Conservation (phyloP, 345 rosid species). For the Rhodomyrtus tomentosa region DNA sequence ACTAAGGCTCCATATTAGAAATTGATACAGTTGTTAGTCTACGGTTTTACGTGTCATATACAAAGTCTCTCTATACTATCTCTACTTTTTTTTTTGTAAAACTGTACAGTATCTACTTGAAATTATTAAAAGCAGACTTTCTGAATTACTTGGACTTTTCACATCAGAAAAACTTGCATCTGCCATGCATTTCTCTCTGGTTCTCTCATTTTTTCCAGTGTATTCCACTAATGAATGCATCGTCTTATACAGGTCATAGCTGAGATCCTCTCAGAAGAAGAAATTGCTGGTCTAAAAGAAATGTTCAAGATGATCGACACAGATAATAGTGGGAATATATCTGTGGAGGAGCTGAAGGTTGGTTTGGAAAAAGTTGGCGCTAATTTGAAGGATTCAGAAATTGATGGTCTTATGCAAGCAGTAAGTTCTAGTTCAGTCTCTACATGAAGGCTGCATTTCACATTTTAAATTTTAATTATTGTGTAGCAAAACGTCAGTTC, state of each 20-base stretch:
- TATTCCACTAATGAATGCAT: background rate
- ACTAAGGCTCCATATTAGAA: background rate
- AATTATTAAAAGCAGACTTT: background rate
- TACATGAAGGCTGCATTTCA: background rate
- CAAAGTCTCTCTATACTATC: background rate
- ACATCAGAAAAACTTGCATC: background rate
- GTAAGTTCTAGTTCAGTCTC: slow-evolving; percentile 22
- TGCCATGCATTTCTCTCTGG: background rate
- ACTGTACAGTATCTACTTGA: no score
- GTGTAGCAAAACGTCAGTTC: background rate
- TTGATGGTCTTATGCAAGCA: slow-evolving; percentile 68
- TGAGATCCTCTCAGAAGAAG: slow-evolving; percentile 81
- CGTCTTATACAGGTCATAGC: slow-evolving; percentile 55
- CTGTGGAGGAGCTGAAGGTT: slow-evolving; percentile 75
- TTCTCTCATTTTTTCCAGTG: background rate
- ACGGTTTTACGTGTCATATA: background rate
- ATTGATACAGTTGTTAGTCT: background rate
- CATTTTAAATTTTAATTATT: background rate
- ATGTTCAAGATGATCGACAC: slow-evolving; percentile 94
- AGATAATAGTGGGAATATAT: slow-evolving; percentile 77
- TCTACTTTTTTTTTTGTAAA: no score
- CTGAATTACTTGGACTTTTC: background rate
- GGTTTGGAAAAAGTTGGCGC: slow-evolving; percentile 86
- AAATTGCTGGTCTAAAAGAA: slow-evolving; percentile 80
- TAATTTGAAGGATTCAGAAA: slow-evolving; percentile 60